Evolutionary conservation across 805 yeast genomes (phyloP).

Genomic region (Candida schatavii): DNA sequence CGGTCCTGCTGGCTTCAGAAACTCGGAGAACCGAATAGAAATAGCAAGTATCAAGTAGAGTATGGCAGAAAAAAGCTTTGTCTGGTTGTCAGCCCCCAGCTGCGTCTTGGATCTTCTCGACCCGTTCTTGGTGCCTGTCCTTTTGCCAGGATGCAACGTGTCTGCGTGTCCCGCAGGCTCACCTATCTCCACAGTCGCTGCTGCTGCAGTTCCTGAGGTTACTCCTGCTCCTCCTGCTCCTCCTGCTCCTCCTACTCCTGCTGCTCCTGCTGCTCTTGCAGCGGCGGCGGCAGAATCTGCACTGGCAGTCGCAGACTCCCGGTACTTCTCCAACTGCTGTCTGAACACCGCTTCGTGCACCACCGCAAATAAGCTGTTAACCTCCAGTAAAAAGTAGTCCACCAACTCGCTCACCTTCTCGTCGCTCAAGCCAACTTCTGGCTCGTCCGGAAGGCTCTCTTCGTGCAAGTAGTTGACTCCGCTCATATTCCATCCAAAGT

Average conservation of each 20-base stretch:
- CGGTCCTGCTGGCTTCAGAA: slow-evolving; percentile 28
- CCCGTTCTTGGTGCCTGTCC: slow-evolving; percentile 24
- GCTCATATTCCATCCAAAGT: slow-evolving; percentile 65
- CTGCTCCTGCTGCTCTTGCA: not conserved
- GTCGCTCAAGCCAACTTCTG: slow-evolving; percentile 15
- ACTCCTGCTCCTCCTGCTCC: not conserved
- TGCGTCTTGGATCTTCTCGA: too few relatives aligned
- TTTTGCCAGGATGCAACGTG: slow-evolving; percentile 6
- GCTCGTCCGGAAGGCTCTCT: slow-evolving; percentile 32
- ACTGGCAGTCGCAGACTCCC: not conserved
- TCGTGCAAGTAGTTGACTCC: slow-evolving; percentile 49
- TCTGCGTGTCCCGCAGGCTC: slow-evolving; percentile 10
- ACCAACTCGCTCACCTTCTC: slow-evolving; percentile 18
- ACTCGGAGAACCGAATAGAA: slow-evolving; percentile 51
- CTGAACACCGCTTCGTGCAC: slow-evolving; percentile 53
- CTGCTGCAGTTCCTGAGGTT: not conserved
- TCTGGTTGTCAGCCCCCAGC: too few relatives aligned
- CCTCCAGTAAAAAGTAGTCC: slow-evolving; percentile 43
- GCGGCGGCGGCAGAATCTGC: not conserved
- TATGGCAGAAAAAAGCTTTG: slow-evolving; percentile 52
- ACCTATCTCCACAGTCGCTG: not conserved
- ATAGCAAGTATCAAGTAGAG: slow-evolving; percentile 48
- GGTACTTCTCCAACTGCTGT: slow-evolving; percentile 41
- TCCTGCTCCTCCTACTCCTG: not conserved
- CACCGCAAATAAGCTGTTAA: slow-evolving; percentile 53